Evolutionary conservation across 2,329 filamentous ascomycete genomes (phyloP).

Genomic region (Alternaria infectoria): DNA sequence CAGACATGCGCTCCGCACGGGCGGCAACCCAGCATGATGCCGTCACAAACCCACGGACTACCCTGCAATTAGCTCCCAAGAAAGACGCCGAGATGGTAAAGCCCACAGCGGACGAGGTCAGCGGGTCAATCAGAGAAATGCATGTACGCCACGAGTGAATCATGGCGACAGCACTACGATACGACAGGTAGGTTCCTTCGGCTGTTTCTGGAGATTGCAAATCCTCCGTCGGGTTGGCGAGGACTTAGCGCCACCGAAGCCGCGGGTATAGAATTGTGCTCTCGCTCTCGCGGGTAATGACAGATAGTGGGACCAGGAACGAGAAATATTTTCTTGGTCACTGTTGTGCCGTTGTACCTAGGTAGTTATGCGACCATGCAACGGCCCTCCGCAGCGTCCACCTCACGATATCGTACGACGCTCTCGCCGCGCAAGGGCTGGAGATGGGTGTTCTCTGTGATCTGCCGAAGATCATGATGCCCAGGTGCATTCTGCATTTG

Average conservation of each 20-base stretch:
- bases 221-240: conserved; percentile 1
- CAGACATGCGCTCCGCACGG: conserved; percentile 6
- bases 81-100: conserved; percentile 1
- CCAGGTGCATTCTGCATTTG: background rate
- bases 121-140: conserved; percentile 9
- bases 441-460: background rate
- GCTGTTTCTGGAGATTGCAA: conserved; percentile 18
- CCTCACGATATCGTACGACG: background rate
- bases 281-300: background rate
- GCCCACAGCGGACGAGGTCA: background rate
- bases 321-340: background rate
- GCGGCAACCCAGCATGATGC: conserved; percentile 4
- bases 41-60: conserved; percentile 1
- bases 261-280: conserved; percentile 3
- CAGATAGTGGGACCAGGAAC: background rate
- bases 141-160: conserved; percentile 2
- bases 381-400: background rate
- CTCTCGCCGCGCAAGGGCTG: background rate
- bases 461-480: background rate
- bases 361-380: conserved; percentile 1
- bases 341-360: background rate
- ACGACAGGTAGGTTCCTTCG: conserved; percentile 10
- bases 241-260: conserved; percentile 6
- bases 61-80: background rate
- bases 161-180: conserved; percentile 1